phyloP scores from a whole-genome alignment of 2,329 filamentous ascomycete species.

The Ophiostoma ulmi region DNA sequence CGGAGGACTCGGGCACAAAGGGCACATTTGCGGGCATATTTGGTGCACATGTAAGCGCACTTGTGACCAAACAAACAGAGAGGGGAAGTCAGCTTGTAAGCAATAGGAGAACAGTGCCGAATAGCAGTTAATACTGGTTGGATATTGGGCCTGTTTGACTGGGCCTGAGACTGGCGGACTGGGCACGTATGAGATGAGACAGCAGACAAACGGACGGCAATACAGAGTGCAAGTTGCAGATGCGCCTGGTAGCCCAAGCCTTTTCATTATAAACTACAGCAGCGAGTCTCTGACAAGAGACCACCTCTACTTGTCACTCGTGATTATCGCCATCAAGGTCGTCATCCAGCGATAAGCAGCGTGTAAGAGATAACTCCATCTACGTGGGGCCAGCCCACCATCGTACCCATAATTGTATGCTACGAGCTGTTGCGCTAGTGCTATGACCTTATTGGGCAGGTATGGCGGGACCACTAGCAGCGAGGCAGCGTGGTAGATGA shows the following conservation, averaged over 20 bases:
- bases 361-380: slow-evolving; percentile 10
- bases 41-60: background rate
- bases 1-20: slow-evolving; percentile 9
- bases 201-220: background rate
- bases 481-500: background rate
- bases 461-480: background rate
- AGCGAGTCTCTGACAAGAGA: background rate
- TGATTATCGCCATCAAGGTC: background rate
- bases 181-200: background rate
- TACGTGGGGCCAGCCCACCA: background rate
- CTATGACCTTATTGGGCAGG: slow-evolving; percentile 4
- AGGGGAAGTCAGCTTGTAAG: background rate
- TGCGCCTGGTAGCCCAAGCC: background rate
- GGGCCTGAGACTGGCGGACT: background rate
- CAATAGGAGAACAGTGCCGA: background rate
- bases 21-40: background rate
- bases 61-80: background rate
- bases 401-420: background rate
- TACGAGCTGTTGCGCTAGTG: background rate
- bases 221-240: background rate
- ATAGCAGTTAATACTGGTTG: background rate
- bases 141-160: background rate
- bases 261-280: background rate
- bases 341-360: slow-evolving; percentile 3
- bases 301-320: slow-evolving; percentile 11